Evolutionary conservation across 176 grass and related monocot species (phyloP).

Genomic region (Cenchrus purpureus): DNA sequence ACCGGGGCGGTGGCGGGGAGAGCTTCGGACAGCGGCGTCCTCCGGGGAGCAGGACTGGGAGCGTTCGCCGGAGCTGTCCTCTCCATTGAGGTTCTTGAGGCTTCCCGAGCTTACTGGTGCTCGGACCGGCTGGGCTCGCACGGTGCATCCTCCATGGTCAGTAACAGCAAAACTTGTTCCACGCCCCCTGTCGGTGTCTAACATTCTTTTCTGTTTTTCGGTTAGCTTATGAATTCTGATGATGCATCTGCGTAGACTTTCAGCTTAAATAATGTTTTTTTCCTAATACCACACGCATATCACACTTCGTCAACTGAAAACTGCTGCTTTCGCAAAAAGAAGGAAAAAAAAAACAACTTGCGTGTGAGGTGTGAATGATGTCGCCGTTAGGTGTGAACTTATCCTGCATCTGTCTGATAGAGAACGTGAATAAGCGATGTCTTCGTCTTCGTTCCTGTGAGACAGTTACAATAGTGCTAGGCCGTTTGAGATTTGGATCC

Average conservation of each 20-base stretch:
- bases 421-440: neutral
- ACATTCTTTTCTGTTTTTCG: neutral
- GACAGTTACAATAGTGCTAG: neutral
- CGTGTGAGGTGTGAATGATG: neutral
- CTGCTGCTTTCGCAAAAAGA: no score
- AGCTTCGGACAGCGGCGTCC: slow-evolving; percentile 66
- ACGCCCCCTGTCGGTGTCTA: neutral
- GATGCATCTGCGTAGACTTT: neutral
- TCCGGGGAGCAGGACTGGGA: slow-evolving; percentile 66
- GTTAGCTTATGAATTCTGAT: slow-evolving; percentile 11
- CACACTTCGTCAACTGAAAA: no score
- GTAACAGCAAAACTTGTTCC: slow-evolving; percentile 28
- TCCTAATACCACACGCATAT: neutral
- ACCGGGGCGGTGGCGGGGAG: slow-evolving; percentile 71
- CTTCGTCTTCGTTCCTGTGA: no score
- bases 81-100: slow-evolving; percentile 73
- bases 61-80: slow-evolving; percentile 77
- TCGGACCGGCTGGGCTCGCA: slow-evolving; percentile 49
- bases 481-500: neutral
- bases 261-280: slow-evolving; percentile 5
- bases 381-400: neutral
- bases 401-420: neutral
- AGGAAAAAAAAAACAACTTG: neutral
- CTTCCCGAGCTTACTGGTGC: slow-evolving; percentile 77
- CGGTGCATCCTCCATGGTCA: slow-evolving; percentile 73